phyloP scores from a whole-genome alignment of 345 rosid genomes.

The Punica granatum region DNA sequence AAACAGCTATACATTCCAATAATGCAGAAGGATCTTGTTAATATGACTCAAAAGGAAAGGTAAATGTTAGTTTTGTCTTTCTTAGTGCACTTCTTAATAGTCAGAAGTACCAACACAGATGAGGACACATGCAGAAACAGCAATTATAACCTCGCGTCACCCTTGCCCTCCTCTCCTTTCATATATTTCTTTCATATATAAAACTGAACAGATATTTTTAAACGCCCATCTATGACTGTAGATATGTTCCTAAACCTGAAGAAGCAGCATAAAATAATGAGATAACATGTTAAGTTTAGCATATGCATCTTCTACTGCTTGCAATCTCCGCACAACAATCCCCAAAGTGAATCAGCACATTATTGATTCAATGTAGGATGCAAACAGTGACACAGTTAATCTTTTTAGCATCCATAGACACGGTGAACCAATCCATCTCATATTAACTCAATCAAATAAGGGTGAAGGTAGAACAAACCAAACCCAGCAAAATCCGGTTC shows the following conservation, averaged over 20 bases:
- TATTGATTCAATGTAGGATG: background rate
- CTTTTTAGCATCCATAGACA: background rate
- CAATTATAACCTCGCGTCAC: background rate
- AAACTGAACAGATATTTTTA: background rate
- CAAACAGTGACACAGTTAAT: background rate
- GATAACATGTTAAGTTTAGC: background rate
- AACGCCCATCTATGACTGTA: no score
- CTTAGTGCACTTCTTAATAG: background rate
- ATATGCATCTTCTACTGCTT: background rate
- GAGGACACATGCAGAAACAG: background rate
- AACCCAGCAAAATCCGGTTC: no score
- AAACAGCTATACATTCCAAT: background rate
- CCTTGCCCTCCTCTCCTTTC: background rate
- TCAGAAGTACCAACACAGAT: background rate
- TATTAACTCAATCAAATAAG: background rate
- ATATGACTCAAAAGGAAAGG: background rate
- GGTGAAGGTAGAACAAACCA: no score
- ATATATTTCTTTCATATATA: background rate
- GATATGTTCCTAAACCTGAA: background rate
- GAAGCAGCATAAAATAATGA: constrained; percentile 12
- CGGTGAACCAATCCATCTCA: background rate
- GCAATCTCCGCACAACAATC: background rate
- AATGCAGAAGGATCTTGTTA: background rate
- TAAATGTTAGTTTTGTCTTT: background rate
- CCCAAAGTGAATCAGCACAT: background rate